A percentile compares a stretch with the other conserved stretches of the same genome.
Evolutionary conservation across 1,284 basidiomycete species (phyloP).

Genomic region (Cutaneotrichosporon dermatis): DNA sequence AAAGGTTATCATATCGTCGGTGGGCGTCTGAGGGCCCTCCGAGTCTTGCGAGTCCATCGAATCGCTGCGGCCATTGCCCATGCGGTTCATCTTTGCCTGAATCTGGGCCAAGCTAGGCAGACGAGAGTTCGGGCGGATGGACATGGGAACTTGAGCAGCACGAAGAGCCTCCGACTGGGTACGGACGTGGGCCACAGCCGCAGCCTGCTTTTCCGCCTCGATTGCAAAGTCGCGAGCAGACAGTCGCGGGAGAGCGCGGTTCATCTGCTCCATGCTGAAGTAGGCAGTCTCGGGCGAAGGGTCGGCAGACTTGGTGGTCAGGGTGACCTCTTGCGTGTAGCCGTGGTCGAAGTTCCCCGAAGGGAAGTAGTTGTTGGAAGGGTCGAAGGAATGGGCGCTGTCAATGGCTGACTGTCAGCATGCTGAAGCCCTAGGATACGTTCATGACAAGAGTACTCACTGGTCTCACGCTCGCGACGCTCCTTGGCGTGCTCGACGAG

Average conservation of each 20-base stretch:
- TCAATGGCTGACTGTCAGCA: no score
- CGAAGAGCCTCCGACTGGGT: background rate
- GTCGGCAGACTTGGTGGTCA: slow-evolving; percentile 36
- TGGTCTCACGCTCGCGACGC: slow-evolving; percentile 29
- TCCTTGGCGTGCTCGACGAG: slow-evolving; percentile 39
- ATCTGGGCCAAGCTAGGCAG: slow-evolving; percentile 44
- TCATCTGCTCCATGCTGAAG: slow-evolving; percentile 28
- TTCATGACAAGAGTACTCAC: background rate
- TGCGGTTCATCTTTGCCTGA: slow-evolving; percentile 35
- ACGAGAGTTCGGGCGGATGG: slow-evolving; percentile 9
- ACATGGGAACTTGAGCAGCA: background rate
- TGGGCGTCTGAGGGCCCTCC: slow-evolving; percentile 37
- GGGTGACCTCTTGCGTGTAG: slow-evolving; percentile 15
- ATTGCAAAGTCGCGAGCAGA: slow-evolving; percentile 29
- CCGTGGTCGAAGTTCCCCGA: slow-evolving; percentile 20
- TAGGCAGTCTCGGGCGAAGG: slow-evolving; percentile 35
- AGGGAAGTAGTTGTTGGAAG: slow-evolving; percentile 27
- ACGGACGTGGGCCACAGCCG: slow-evolving; percentile 20
- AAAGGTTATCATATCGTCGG: slow-evolving; percentile 29
- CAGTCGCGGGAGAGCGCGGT: slow-evolving; percentile 36
- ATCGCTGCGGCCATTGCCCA: slow-evolving; percentile 13
- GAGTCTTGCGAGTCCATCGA: slow-evolving; percentile 29
- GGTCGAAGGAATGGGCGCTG: no score
- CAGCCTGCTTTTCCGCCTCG: slow-evolving; percentile 16
- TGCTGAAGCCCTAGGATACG: no score